A percentile compares a stretch with the other conserved stretches of the same genome.
Evolutionary conservation across 2,329 filamentous ascomycete genomes (phyloP).

Genomic region (Acrodontium crateriforme): DNA sequence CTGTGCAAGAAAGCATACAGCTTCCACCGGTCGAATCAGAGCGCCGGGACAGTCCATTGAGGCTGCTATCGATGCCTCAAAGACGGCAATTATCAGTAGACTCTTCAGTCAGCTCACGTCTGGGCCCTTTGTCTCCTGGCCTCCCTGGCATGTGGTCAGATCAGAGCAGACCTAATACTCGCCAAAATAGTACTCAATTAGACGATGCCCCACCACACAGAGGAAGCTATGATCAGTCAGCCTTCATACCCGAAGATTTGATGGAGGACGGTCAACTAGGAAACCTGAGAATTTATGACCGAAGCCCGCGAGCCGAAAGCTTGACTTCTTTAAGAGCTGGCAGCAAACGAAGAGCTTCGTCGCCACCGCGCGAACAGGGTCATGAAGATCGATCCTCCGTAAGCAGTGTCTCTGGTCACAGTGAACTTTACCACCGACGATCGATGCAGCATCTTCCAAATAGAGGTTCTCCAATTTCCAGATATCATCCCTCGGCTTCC

Average conservation of each 20-base stretch:
- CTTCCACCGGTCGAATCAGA: constrained; percentile 25
- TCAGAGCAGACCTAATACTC: constrained; percentile 15
- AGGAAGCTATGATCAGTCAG: constrained; percentile 48
- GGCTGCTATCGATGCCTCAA: constrained; percentile 31
- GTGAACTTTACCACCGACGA: constrained; percentile 40
- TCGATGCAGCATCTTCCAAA: constrained; percentile 43
- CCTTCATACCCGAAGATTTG: constrained; percentile 37
- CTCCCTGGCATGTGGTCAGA: constrained; percentile 12
- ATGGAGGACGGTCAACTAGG: constrained; percentile 41
- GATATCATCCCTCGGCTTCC: constrained; percentile 47
- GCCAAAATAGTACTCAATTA: constrained; percentile 26
- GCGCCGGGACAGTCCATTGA: constrained; percentile 29
- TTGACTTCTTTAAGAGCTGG: constrained; percentile 36
- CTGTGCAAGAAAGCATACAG: constrained; percentile 17
- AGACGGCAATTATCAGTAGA: constrained; percentile 25
- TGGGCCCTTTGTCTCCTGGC: constrained; percentile 30
- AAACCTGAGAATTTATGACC: constrained; percentile 41
- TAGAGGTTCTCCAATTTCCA: constrained; percentile 38
- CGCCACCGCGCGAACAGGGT: constrained; percentile 43
- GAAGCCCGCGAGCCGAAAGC: constrained; percentile 33
- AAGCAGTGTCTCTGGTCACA: constrained; percentile 28
- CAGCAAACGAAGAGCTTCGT: constrained; percentile 51
- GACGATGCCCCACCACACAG: constrained; percentile 40
- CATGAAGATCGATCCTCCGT: constrained; percentile 33
- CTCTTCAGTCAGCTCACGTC: constrained; percentile 22